These are phyloP conservation scores for Bipolaris oryzae DNA, from an alignment of 2,329 filamentous ascomycete species.

Conservation along the genomic window DNA sequence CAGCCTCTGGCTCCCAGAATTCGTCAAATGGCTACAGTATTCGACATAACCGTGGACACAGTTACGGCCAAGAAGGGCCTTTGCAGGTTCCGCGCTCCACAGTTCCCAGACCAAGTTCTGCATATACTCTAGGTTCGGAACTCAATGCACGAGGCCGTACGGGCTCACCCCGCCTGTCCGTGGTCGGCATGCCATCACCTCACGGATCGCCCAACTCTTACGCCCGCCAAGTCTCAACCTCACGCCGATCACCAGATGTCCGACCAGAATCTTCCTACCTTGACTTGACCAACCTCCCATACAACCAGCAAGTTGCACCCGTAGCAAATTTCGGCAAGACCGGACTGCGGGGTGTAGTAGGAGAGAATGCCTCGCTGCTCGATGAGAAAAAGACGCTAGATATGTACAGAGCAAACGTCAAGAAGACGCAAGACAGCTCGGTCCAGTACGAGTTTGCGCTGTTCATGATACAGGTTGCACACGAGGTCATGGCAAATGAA, in stretches of 20 bases:
- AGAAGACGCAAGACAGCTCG: constrained; percentile 89
- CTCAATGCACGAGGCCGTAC: constrained; percentile 66
- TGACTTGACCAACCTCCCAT: constrained; percentile 69
- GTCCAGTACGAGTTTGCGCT: constrained; percentile 97
- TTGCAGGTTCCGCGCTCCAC: constrained; percentile 59
- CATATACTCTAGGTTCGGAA: constrained; percentile 78
- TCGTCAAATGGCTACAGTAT: constrained; percentile 40
- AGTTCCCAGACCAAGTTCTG: constrained; percentile 72
- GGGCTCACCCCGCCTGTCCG: constrained; percentile 59
- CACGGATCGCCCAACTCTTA: constrained; percentile 51
- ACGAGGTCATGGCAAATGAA: constrained; percentile 63
- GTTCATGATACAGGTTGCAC: constrained; percentile 88
- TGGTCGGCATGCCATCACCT: constrained; percentile 48
- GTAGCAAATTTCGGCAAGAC: constrained; percentile 75
- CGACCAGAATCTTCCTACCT: constrained; percentile 67
- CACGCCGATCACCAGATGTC: constrained; percentile 62
- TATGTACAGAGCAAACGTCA: constrained; percentile 96
- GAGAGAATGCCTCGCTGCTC: constrained; percentile 87
- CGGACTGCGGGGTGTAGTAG: constrained; percentile 76
- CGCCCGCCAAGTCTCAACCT: constrained; percentile 58
- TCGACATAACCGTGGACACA: constrained; percentile 36
- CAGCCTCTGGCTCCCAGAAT: constrained; percentile 37
- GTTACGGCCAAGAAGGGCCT: constrained; percentile 38
- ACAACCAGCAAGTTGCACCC: constrained; percentile 77
- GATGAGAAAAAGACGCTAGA: constrained; percentile 93